Evolutionary conservation across 345 rosid species (phyloP).

Genomic region (Zanthoxylum bungeanum): DNA sequence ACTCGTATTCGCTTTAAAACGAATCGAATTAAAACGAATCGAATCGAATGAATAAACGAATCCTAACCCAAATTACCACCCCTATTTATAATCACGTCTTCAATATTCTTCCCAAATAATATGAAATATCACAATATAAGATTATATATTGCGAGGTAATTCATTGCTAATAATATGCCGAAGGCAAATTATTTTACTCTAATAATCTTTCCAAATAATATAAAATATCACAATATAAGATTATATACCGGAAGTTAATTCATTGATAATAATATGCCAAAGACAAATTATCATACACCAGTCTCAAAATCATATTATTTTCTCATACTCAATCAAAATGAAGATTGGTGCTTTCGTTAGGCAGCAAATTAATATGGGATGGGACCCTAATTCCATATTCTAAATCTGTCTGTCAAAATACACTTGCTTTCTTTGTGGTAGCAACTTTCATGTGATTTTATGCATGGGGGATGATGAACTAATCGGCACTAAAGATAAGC

Average conservation of each 20-base stretch:
- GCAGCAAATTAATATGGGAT: background rate
- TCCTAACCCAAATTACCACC: too few relatives aligned
- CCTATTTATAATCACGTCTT: too few relatives aligned
- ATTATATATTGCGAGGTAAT: background rate
- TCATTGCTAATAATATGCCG: background rate
- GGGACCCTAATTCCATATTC: conserved; percentile 11
- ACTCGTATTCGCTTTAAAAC: too few relatives aligned
- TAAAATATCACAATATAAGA: too few relatives aligned
- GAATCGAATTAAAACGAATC: too few relatives aligned
- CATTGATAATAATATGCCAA: background rate
- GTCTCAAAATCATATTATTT: background rate
- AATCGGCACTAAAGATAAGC: background rate
- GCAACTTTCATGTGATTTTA: conserved; percentile 16
- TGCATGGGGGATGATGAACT: conserved; percentile 12
- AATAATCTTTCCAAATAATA: too few relatives aligned
- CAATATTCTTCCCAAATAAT: too few relatives aligned
- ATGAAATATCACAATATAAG: too few relatives aligned
- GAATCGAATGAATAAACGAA: too few relatives aligned
- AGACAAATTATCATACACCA: background rate
- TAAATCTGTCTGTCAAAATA: background rate
- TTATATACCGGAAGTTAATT: background rate
- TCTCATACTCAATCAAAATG: conserved; percentile 9
- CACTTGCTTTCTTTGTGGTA: conserved; percentile 3
- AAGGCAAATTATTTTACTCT: too few relatives aligned
- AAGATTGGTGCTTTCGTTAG: background rate